Percentiles rank a stretch among this genome's conserved stretches.
Evolutionary conservation across 2,329 filamentous ascomycete genomes (phyloP).

Genomic region (Aspergillus sp.): DNA sequence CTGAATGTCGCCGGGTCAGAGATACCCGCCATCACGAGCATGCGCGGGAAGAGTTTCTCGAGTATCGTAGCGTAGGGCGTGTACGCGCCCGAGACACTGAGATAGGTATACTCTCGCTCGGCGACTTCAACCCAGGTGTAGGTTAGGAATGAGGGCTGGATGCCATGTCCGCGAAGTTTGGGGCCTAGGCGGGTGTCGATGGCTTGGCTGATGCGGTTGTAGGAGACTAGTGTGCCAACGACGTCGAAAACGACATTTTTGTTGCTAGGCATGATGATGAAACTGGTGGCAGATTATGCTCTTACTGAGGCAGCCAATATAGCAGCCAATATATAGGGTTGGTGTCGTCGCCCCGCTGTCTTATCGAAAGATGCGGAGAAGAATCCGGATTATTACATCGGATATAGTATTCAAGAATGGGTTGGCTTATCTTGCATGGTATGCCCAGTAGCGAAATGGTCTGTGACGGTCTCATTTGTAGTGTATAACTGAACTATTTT

Average conservation of each 20-base stretch:
- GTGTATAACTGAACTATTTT: constrained; percentile 1
- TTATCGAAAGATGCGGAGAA: not conserved
- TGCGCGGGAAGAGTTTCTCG: constrained; percentile 37
- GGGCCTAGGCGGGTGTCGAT: constrained; percentile 33
- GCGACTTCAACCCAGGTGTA: constrained; percentile 37
- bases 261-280: not conserved
- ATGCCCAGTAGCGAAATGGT: no score
- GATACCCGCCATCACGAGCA: constrained; percentile 34
- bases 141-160: constrained; percentile 33
- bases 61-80: constrained; percentile 32
- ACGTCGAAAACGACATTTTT: constrained; percentile 26
- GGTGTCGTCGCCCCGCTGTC: not conserved
- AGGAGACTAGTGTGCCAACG: constrained; percentile 36
- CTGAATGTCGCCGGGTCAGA: constrained; percentile 30
- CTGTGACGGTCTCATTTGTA: not conserved
- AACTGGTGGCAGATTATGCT: not conserved
- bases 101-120: constrained; percentile 40
- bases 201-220: constrained; percentile 31
- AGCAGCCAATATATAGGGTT: not conserved
- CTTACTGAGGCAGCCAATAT: not conserved
- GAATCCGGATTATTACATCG: not conserved
- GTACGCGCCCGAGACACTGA: constrained; percentile 35
- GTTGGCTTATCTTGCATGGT: not conserved
- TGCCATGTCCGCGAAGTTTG: constrained; percentile 24
- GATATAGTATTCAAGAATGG: not conserved